Percentiles rank a stretch among this genome's conserved stretches.
phyloP scores from a whole-genome alignment of 116 monocot genomes.

The Cymodocea nodosa region DNA sequence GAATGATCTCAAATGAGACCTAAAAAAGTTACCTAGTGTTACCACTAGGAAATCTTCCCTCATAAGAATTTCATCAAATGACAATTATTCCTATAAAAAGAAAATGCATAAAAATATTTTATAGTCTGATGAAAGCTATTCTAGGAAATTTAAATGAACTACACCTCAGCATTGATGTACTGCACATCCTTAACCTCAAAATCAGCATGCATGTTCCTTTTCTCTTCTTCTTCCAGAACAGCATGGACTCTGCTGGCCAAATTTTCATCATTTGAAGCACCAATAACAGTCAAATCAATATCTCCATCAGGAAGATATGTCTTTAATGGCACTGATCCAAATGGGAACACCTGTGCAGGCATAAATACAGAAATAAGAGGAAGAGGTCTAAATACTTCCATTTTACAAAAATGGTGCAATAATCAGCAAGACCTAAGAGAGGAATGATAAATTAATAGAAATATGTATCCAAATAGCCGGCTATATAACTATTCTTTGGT shows the following conservation, averaged over 20 bases:
- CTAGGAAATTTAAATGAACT: neutral
- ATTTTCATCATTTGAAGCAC: conserved; percentile 18
- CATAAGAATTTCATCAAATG: too few species aligned
- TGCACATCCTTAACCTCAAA: conserved; percentile 62
- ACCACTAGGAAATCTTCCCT: too few species aligned
- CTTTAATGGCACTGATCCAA: conserved; percentile 79
- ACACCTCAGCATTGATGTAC: conserved; percentile 66
- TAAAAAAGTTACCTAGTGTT: too few species aligned
- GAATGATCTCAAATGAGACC: too few species aligned
- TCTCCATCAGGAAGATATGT: conserved; percentile 96
- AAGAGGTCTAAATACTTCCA: too few species aligned
- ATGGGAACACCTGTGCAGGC: conserved; percentile 6
- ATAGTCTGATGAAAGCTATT: neutral
- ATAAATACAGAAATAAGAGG: neutral
- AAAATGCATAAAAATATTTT: too few species aligned
- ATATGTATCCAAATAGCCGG: too few species aligned
- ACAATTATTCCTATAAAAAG: too few species aligned
- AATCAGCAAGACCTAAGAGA: too few species aligned
- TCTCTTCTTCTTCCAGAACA: conserved; percentile 37
- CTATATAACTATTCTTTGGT: too few species aligned
- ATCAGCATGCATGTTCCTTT: conserved; percentile 30
- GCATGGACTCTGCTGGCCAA: conserved; percentile 22
- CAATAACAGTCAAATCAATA: conserved; percentile 67
- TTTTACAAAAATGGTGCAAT: too few species aligned
- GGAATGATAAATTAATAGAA: too few species aligned